Base-by-base conservation (phyloP, 2,329 filamentous ascomycete species). In the Alternaria novae-zelandiae region DNA sequence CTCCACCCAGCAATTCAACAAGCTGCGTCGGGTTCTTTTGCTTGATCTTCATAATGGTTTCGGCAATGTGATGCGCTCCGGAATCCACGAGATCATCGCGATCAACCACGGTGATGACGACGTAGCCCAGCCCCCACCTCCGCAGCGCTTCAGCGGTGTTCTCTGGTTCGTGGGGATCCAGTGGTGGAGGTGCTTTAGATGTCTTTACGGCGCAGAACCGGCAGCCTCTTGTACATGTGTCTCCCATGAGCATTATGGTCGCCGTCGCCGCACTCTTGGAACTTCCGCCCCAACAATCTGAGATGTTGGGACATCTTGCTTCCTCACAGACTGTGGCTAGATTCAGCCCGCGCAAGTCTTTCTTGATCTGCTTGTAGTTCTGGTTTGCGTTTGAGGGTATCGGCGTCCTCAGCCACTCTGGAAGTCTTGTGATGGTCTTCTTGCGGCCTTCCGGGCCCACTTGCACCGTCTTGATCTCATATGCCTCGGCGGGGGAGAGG, bases 181-280 rank as follows among this genome's bases (percentile, higher is more conserved):
- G 86, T 11, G 96, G 92, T 12, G 93, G 90, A 0, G 89, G 89
- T 1, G 85, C 83, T 46, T 91, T 89, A 62, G 84, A 90, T 4
- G 96, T 99, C 86, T 98, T 98, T 56, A 99, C 96, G 69, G 91
- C 93, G 86, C 96, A 99, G 85, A 99, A 99, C 57, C 96, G 89
- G 82, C 96, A 99, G 17, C 95, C 96, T 64, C 96, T 88, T 17
- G 96, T 99, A 82, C 96, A 99, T 9, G 95, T 98, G 80, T 99
- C 96, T 68, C 96, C 96, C 94, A 98, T 98, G 51, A 99, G 84
- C 96, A 99, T 99, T 81, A 99, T 98, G 11, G 96, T 99, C 3
- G 96, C 96, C 30, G 96, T 99, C 5, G 96, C 96, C 25, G 93
- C 91, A 69, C 89, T 90, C 84, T 97, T 97, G 79, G 91, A 89